phyloP scores from a whole-genome alignment of 495 filamentous ascomycete genomes.

The Hypoxylon crocopeplum region DNA sequence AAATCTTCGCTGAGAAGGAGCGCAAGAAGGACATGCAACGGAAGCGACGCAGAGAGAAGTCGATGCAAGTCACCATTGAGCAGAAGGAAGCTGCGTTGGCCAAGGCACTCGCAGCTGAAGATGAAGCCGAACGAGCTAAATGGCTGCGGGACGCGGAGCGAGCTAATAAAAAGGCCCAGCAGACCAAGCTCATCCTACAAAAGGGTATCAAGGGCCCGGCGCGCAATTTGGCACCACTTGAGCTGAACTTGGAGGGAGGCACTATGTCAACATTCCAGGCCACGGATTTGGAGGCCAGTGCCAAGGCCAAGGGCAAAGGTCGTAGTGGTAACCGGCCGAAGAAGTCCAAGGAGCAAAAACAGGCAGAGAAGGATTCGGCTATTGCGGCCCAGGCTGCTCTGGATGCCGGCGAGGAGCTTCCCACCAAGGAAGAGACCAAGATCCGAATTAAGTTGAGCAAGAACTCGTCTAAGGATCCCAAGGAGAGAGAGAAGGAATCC shows the following conservation, averaged over 20 bases:
- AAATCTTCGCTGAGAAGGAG: constrained; percentile 94
- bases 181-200: constrained; percentile 80
- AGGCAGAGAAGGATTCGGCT: constrained; percentile 91
- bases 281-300: constrained; percentile 62
- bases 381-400: constrained; percentile 86
- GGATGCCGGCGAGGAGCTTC: constrained; percentile 79
- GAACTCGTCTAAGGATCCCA: constrained; percentile 54
- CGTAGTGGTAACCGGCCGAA: constrained; percentile 72
- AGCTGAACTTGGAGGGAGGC: constrained; percentile 85
- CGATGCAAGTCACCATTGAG: constrained; percentile 82
- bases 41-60: constrained; percentile 95
- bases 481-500: constrained; percentile 50
- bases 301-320: constrained; percentile 68
- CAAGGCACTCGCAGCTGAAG: constrained; percentile 73
- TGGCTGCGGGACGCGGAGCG: constrained; percentile 81
- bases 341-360: constrained; percentile 97
- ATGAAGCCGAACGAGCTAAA: constrained; percentile 79
- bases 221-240: constrained; percentile 74
- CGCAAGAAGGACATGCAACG: constrained; percentile 99
- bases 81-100: constrained; percentile 83
- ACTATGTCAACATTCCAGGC: constrained; percentile 86
- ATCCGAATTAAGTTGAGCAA: constrained; percentile 63
- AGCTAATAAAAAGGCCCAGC: constrained; percentile 85
- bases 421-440: constrained; percentile 73
- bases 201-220: constrained; percentile 85